Evolutionary conservation across 352 stramenopile species (phyloP).

Genomic region (Lagenidium giganteum): DNA sequence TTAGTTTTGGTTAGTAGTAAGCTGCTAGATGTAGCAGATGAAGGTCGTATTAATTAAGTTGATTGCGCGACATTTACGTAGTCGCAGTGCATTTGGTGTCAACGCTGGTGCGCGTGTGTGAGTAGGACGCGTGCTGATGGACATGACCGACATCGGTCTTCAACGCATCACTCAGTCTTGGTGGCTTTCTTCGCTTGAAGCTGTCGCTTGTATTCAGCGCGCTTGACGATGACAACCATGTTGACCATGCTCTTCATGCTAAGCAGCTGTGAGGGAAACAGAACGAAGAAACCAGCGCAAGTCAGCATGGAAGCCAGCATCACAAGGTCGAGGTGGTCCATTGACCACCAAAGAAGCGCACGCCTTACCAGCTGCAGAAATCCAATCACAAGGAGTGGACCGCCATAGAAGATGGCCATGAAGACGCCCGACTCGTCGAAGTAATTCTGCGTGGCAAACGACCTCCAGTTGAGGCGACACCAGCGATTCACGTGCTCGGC

Average conservation of each 20-base stretch:
- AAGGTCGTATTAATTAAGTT: no score
- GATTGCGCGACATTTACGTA: no score
- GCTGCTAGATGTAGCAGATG: no score
- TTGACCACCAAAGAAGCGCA: background rate
- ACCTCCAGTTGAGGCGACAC: slow-evolving; percentile 47
- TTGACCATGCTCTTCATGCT: slow-evolving; percentile 79
- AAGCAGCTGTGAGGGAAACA: slow-evolving; percentile 31
- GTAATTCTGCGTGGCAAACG: slow-evolving; percentile 76
- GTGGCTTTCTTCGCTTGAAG: slow-evolving; percentile 37
- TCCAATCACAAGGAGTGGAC: slow-evolving; percentile 58
- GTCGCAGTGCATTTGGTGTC: no score
- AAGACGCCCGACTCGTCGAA: slow-evolving; percentile 80
- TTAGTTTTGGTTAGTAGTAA: no score
- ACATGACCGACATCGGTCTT: background rate
- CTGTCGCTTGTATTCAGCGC: slow-evolving; percentile 52
- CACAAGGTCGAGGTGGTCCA: background rate
- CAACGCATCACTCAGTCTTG: slow-evolving; percentile 22
- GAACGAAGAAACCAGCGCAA: background rate
- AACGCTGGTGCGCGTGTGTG: no score
- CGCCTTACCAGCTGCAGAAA: slow-evolving; percentile 69
- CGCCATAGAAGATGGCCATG: slow-evolving; percentile 80
- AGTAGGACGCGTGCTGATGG: no score
- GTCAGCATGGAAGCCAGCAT: slow-evolving; percentile 2
- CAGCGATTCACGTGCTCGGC: slow-evolving; percentile 67
- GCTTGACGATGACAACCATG: slow-evolving; percentile 78